Conservation (phyloP, 2,329 filamentous ascomycete species). For the Fusarium burgessii region DNA sequence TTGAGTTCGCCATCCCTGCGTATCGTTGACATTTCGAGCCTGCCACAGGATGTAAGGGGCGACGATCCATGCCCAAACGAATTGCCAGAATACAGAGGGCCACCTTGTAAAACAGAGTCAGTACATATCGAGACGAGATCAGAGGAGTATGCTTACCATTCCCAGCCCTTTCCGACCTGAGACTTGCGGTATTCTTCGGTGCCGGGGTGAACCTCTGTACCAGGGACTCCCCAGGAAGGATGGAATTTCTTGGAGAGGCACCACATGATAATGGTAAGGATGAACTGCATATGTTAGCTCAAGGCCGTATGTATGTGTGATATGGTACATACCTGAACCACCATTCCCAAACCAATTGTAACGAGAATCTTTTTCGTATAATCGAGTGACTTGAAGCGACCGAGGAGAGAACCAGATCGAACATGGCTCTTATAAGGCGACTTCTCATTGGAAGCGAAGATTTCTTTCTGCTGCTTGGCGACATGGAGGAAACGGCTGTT, state of each 20-base stretch:
- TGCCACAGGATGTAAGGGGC: slow-evolving; percentile 72
- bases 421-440: slow-evolving; percentile 13
- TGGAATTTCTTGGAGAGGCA: slow-evolving; percentile 75
- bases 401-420: slow-evolving; percentile 47
- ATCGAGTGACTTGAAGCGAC: slow-evolving; percentile 56
- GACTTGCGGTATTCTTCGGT: slow-evolving; percentile 63
- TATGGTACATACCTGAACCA: slow-evolving; percentile 61
- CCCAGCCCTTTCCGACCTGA: slow-evolving; percentile 66
- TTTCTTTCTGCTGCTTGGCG: slow-evolving; percentile 65
- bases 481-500: slow-evolving; percentile 71
- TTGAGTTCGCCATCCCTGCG: slow-evolving; percentile 74
- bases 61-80: slow-evolving; percentile 72
- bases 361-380: slow-evolving; percentile 63
- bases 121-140: background rate
- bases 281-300: slow-evolving; percentile 57
- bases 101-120: slow-evolving; percentile 56
- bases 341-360: slow-evolving; percentile 66
- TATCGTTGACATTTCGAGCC: slow-evolving; percentile 71
- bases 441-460: slow-evolving; percentile 44
- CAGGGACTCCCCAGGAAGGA: slow-evolving; percentile 68
- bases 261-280: slow-evolving; percentile 70
- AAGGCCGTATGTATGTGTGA: fast-evolving
- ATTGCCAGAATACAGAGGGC: slow-evolving; percentile 73
- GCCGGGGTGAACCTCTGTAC: slow-evolving; percentile 68
- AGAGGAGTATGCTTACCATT: slow-evolving; percentile 64